phyloP scores from a whole-genome alignment of 2,329 filamentous ascomycete genomes.

The Pseudohalonectria lignicola region DNA sequence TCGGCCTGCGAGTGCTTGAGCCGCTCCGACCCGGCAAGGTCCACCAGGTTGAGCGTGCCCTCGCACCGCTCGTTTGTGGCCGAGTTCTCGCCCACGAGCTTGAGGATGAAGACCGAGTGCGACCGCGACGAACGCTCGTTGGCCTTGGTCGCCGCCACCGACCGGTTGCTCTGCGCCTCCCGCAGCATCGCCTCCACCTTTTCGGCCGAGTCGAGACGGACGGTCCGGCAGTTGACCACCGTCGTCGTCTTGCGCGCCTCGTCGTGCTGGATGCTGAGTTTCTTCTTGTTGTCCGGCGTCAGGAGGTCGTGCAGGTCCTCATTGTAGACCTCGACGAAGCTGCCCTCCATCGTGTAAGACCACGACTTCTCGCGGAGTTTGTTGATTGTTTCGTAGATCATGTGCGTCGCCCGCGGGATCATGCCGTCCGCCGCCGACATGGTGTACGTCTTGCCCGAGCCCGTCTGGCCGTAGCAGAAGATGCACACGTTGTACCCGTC shows the following conservation, averaged over 20 bases:
- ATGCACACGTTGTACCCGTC: conserved; percentile 99
- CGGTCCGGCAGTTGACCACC: conserved; percentile 69
- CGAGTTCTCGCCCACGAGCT: conserved; percentile 57
- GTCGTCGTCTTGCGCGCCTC: conserved; percentile 69
- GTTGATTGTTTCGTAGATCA: conserved; percentile 85
- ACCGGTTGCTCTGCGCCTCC: conserved; percentile 75
- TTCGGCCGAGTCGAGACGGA: conserved; percentile 65
- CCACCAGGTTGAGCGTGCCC: conserved; percentile 89
- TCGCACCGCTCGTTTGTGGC: conserved; percentile 77
- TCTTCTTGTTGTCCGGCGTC: conserved; percentile 59
- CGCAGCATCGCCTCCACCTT: conserved; percentile 72
- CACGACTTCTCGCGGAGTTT: conserved; percentile 83
- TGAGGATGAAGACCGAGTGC: conserved; percentile 93
- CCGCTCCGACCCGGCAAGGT: conserved; percentile 86
- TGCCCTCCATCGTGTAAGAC: conserved; percentile 89
- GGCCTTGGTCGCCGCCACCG: conserved; percentile 91
- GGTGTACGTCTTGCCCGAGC: conserved; percentile 91
- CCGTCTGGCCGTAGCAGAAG: conserved; percentile 96
- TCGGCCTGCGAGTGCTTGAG: conserved; percentile 79
- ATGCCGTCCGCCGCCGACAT: conserved; percentile 90
- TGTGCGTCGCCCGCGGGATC: conserved; percentile 85
- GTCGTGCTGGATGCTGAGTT: conserved; percentile 84
- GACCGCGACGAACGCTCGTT: conserved; percentile 92
- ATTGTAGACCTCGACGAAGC: conserved; percentile 96
- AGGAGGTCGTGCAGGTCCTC: conserved; percentile 91